Percentiles rank a stretch among this genome's conserved stretches.
Evolutionary conservation across 179 eudicot genomes (phyloP).

Genomic region (Beta corolliflora): DNA sequence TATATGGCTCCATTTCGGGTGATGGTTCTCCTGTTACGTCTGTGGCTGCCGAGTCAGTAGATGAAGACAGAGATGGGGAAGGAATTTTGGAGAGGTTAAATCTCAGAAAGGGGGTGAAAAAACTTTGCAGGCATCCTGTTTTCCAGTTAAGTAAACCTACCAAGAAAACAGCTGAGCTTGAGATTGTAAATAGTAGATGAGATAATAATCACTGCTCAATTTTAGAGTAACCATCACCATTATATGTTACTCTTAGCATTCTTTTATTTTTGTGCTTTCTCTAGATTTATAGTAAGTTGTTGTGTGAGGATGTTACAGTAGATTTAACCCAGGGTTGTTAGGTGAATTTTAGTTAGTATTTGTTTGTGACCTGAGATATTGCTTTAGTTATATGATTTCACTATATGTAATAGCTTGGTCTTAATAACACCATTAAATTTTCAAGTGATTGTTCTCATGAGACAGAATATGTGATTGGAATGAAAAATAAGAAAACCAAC

Average conservation of each 20-base stretch:
- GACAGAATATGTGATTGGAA: too few species aligned
- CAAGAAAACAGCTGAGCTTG: slow-evolving; percentile 44
- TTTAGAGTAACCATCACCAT: slow-evolving; percentile 6
- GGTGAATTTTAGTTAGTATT: slow-evolving; percentile 8
- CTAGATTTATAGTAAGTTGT: background rate
- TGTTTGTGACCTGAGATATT: background rate
- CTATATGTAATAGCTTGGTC: background rate
- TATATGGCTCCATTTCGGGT: slow-evolving; percentile 17
- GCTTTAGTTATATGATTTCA: background rate
- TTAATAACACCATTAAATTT: background rate
- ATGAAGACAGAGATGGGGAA: slow-evolving; percentile 43
- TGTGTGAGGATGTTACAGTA: slow-evolving; percentile 6
- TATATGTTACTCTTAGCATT: slow-evolving; percentile 7
- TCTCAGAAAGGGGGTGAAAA: slow-evolving; percentile 60
- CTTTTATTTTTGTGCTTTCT: slow-evolving; percentile 4
- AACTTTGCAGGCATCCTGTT: slow-evolving; percentile 66
- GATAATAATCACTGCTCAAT: slow-evolving; percentile 9
- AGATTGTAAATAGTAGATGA: slow-evolving; percentile 35
- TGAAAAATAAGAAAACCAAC: too few species aligned
- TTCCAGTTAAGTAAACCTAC: slow-evolving; percentile 63
- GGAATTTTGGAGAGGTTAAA: slow-evolving; percentile 54
- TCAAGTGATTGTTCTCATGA: background rate
- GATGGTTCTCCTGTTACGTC: slow-evolving; percentile 26
- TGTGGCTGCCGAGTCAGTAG: slow-evolving; percentile 9
- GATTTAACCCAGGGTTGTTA: slow-evolving; percentile 14